phyloP scores from a whole-genome alignment of 371 early-diverging fungal genomes.

The Mycotypha africana region DNA sequence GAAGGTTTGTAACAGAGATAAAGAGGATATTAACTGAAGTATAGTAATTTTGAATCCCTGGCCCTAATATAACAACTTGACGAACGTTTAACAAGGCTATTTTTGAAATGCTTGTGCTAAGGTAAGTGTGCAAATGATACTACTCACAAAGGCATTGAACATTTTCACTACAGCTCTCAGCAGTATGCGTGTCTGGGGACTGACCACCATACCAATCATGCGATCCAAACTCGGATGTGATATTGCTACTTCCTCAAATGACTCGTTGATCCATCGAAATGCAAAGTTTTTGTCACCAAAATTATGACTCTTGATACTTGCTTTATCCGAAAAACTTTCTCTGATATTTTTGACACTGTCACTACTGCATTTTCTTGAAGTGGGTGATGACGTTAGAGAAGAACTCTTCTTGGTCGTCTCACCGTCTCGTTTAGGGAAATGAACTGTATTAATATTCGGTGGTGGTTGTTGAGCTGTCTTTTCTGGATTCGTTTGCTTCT shows the following conservation, averaged over 20 bases:
- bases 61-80: conserved; percentile 25
- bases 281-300: conserved; percentile 50
- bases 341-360: too few species aligned
- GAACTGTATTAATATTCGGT: conserved; percentile 7
- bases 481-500: conserved; percentile 13
- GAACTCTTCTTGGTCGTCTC: conserved; percentile 9
- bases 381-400: too few species aligned
- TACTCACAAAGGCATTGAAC: conserved; percentile 44
- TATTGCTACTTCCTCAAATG: conserved; percentile 44
- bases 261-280: conserved; percentile 44
- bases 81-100: too few species aligned
- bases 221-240: conserved; percentile 47
- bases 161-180: conserved; percentile 45
- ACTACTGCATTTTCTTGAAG: too few species aligned
- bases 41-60: conserved; percentile 75
- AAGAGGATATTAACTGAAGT: conserved; percentile 63
- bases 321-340: conserved; percentile 22
- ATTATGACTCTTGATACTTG: conserved; percentile 38
- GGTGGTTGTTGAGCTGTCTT: conserved; percentile 8
- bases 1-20: conserved; percentile 59
- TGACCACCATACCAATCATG: conserved; percentile 50
- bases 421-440: conserved; percentile 16
- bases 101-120: too few species aligned
- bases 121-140: too few species aligned
- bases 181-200: conserved; percentile 40